These are phyloP conservation scores for Lophium mytilinum DNA, from an alignment of 495 filamentous ascomycete species.

Conservation along the genomic window DNA sequence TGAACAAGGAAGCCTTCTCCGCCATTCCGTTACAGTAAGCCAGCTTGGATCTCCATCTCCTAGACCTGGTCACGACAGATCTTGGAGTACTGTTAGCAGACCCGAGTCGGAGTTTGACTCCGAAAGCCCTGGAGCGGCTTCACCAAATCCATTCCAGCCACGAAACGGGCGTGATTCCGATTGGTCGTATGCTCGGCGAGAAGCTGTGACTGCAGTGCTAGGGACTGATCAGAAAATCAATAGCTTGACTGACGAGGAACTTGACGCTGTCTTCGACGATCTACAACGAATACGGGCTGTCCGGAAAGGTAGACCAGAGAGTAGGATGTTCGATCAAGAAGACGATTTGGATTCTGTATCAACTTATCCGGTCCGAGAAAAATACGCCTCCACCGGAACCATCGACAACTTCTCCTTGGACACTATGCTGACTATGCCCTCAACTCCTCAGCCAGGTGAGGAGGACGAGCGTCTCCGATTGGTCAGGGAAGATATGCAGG, in stretches of 20 bases:
- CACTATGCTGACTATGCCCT: constrained; percentile 87
- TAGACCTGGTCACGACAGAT: constrained; percentile 65
- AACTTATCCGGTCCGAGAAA: constrained; percentile 83
- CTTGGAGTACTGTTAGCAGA: constrained; percentile 52
- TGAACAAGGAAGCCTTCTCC: constrained; percentile 69
- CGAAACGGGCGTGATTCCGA: constrained; percentile 75
- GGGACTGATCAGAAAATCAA: constrained; percentile 89
- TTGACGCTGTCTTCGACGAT: constrained; percentile 92
- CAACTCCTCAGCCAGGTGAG: constrained; percentile 74
- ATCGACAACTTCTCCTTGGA: constrained; percentile 95
- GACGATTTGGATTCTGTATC: constrained; percentile 85
- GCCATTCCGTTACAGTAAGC: constrained; percentile 79
- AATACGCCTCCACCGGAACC: constrained; percentile 93
- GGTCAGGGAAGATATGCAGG: constrained; percentile 80
- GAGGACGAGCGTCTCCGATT: constrained; percentile 63
- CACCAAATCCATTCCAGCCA: constrained; percentile 56
- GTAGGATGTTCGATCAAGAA: constrained; percentile 47
- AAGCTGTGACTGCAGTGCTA: constrained; percentile 82
- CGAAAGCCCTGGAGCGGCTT: constrained; percentile 66
- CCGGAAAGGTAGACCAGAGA: constrained; percentile 58
- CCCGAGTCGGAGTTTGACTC: constrained; percentile 61
- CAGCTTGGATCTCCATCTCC: constrained; percentile 64
- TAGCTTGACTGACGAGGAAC: constrained; percentile 82
- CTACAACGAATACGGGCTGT: constrained; percentile 80
- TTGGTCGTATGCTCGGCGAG: constrained; percentile 89